Evolutionary conservation across 2,329 filamentous ascomycete genomes (phyloP), one percentile per base, ranked within the genome.

Genomic region (Aspergillus cejpii): DNA sequence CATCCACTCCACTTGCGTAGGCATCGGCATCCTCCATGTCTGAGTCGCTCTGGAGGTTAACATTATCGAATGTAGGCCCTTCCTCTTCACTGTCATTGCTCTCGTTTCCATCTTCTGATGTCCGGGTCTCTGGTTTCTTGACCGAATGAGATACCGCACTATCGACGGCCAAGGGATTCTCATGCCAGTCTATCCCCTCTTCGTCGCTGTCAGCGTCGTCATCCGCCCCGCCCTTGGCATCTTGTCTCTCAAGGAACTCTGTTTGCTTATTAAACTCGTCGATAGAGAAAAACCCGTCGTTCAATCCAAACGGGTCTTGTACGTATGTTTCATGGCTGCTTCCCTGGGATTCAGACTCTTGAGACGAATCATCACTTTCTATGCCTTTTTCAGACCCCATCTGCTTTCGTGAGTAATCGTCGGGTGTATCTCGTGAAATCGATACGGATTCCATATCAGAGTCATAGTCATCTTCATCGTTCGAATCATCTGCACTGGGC

Each of bases 201-300:
- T 94, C 87, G 41, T 94, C 88, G 64, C 83, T 88, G 48, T 78
- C 85, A 41, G 75, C 77, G 50, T 84, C 85, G 44, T 84, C 84
- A 56, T 85, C 83, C 28, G 80, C 80, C 54, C 91, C 87, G 21
- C 85, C 88, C 51, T 79, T 77, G 21, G 79, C 78, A 64, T 97
- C 91, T 65, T 89, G 85, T 52, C 87, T 81, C 66, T 98, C 92
- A 39, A 96, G 81, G 62, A 84, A 85, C 59, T 94, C 87, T 1
- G 89, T 87, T 62, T 94, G 87, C 63, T 84, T 87, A 74, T 98
- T 98, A 77, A 98, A 98, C 48, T 94, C 83, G 59, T 97, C 90
- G 58, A 98, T 91, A 12, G 88, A 94, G 71, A 98, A 98, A 72
- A 98, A 98, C 4, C 89, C 91, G 61, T 98, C 92, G 60, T 98